Evolutionary conservation across 1,139 yeast genomes (phyloP), one percentile per base, ranked within the genome.

Genomic region (Geotrichum australiense): DNA sequence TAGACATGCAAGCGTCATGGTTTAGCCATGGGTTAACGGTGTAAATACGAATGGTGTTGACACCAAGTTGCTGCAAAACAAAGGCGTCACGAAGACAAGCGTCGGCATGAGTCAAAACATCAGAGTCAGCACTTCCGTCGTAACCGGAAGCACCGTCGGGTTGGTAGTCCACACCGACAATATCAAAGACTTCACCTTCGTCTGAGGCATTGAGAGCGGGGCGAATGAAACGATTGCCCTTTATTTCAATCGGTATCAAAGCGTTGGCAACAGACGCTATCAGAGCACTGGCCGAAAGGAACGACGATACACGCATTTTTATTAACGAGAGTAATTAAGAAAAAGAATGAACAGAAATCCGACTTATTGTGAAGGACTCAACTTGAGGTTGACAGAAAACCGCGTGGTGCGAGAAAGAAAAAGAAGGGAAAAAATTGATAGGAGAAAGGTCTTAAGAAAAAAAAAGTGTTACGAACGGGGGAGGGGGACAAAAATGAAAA

Each of bases 1-100:
- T 64, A 0, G 94, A 74, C 97, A 91, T 91, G 58, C 98, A 91
- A 44, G 71, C 73, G 54, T 89, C 94, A 61, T 91, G 98, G 58
- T 87, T 73, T 46, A 86, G 66, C 46, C 78, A 77, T 2, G 96
- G 84, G 53, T 86, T 84, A 31, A 91, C 73, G 0, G 96, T 80
- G 57, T 91, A 91, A 11, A 91, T 81, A 48, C 98, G 71, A 35
- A 91, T 74, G 0, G 96, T 82, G 64, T 89, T 87, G 55, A 87
- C 74, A 26, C 89, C 85, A 42, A 85, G 68, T 54, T 79, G 74
- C 62, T 81, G 87, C 56, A 87, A 75, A 46, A 78, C 77, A 52
- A 72, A 78, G 26, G 86, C 83, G 61, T 87, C 96, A 64, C 96
- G 75, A 49, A 76, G 74, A 66, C 96, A 87, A 34, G 72, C 67